Evolutionary conservation across 495 filamentous ascomycete genomes (phyloP).

Genomic region (Hypoxylon perforatum): DNA sequence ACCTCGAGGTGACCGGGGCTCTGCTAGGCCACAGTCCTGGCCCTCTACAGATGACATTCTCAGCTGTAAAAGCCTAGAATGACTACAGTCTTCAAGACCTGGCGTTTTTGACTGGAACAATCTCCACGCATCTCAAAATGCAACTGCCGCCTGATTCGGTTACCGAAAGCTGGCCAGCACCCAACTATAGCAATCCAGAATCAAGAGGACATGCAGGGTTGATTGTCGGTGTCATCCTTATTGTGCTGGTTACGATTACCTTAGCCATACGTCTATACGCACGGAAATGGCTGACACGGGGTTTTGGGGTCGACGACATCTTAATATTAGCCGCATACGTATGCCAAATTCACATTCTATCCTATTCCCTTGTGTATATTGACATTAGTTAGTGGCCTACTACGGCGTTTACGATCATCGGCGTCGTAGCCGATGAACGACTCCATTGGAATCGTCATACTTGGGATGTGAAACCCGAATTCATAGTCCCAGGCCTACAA

Average conservation of each 20-base stretch:
- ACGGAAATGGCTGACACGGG: slow-evolving; percentile 54
- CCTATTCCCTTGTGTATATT: slow-evolving; percentile 28
- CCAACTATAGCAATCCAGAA: slow-evolving; percentile 65
- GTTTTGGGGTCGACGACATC: slow-evolving; percentile 62
- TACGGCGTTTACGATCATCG: slow-evolving; percentile 59
- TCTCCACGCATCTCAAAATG: slow-evolving; percentile 45
- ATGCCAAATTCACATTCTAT: slow-evolving; percentile 4
- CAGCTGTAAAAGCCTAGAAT: slow-evolving; percentile 3
- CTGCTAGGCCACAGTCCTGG: slow-evolving; percentile 1
- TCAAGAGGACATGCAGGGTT: slow-evolving; percentile 60
- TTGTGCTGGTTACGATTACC: slow-evolving; percentile 53
- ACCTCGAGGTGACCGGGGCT: slow-evolving; percentile 1
- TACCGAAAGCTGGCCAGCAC: slow-evolving; percentile 61
- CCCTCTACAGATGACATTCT: background rate
- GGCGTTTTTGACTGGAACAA: background rate
- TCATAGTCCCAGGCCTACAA: slow-evolving; percentile 52
- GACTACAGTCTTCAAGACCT: background rate
- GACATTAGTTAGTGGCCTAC: slow-evolving; percentile 39
- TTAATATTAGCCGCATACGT: slow-evolving; percentile 56
- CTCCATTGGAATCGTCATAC: slow-evolving; percentile 68
- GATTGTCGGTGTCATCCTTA: slow-evolving; percentile 56
- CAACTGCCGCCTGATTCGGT: slow-evolving; percentile 59
- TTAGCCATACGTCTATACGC: slow-evolving; percentile 62
- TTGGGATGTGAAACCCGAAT: slow-evolving; percentile 59
- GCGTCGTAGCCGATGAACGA: slow-evolving; percentile 51